phyloP scores from a whole-genome alignment of 768 basidiomycete species.

The Cystobasidium onofrii region DNA sequence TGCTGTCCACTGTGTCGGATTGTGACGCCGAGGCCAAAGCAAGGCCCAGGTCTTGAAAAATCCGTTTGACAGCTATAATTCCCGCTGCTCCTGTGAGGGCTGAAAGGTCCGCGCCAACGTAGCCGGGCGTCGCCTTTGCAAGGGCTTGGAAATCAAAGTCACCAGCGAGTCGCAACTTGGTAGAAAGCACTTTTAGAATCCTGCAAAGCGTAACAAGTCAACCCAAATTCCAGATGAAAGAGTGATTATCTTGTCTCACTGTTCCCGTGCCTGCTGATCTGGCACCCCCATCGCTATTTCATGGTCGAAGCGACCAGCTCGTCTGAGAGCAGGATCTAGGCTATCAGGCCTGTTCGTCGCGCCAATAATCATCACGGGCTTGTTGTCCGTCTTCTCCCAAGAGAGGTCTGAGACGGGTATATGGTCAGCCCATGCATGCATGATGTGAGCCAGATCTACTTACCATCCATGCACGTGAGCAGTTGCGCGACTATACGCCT shows the following conservation, averaged over 20 bases:
- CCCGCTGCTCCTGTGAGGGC: slow-evolving; percentile 88
- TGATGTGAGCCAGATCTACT: slow-evolving; percentile 36
- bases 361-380: slow-evolving; percentile 86
- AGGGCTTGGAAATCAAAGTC: slow-evolving; percentile 77
- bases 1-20: slow-evolving; percentile 38
- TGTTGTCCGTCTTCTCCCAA: slow-evolving; percentile 88
- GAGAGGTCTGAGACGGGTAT: slow-evolving; percentile 64
- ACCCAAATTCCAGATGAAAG: neutral
- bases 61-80: slow-evolving; percentile 90
- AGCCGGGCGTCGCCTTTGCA: slow-evolving; percentile 91
- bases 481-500: slow-evolving; percentile 94
- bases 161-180: slow-evolving; percentile 73
- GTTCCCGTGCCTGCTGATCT: slow-evolving; percentile 76
- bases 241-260: slow-evolving; percentile 53
- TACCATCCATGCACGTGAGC: slow-evolving; percentile 97
- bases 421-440: neutral
- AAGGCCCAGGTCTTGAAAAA: slow-evolving; percentile 69
- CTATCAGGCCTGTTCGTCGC: slow-evolving; percentile 95
- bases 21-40: slow-evolving; percentile 51
- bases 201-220: slow-evolving; percentile 48
- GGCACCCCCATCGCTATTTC: slow-evolving; percentile 98
- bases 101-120: slow-evolving; percentile 88
- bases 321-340: slow-evolving; percentile 79
- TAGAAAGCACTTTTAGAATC: slow-evolving; percentile 75
- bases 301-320: slow-evolving; percentile 92